These are phyloP conservation scores for Mortierella polycephala DNA, from an alignment of 371 early-diverging fungal species.

Conservation along the genomic window DNA sequence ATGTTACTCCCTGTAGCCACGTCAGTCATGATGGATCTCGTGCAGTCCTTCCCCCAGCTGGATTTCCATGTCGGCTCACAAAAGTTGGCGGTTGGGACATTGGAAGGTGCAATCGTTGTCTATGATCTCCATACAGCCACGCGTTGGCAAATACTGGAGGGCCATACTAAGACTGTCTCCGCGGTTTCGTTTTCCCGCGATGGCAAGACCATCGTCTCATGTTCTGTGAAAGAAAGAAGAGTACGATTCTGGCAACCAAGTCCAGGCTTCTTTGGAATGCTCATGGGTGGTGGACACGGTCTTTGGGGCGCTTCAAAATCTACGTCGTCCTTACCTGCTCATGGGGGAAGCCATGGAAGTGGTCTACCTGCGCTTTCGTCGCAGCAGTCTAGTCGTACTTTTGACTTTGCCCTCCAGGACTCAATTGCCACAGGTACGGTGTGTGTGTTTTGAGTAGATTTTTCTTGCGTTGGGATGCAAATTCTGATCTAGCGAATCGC, in stretches of 20 bases:
- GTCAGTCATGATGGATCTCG: conserved; percentile 80
- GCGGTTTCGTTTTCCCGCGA: conserved; percentile 84
- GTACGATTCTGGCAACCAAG: conserved; percentile 84
- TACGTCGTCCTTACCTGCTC: not conserved
- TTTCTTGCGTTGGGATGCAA: no score
- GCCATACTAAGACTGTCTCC: conserved; percentile 72
- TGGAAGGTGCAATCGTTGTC: conserved; percentile 81
- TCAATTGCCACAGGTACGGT: conserved; percentile 47
- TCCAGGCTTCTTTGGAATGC: conserved; percentile 77
- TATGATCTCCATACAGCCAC: conserved; percentile 91
- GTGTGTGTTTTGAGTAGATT: not conserved
- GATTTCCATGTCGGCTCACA: conserved; percentile 83
- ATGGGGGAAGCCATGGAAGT: conserved; percentile 6
- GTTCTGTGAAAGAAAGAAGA: conserved; percentile 74
- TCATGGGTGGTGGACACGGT: conserved; percentile 55
- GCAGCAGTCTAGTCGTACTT: conserved; percentile 55
- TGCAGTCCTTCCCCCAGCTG: conserved; percentile 79
- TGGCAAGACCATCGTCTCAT: conserved; percentile 82
- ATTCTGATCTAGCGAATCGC: no score
- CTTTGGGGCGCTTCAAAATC: conserved; percentile 29
- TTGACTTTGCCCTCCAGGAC: conserved; percentile 75
- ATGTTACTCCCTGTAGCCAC: conserved; percentile 75
- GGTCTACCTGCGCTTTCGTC: conserved; percentile 36
- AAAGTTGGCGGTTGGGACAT: conserved; percentile 81
- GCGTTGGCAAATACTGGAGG: conserved; percentile 71